Percentiles rank a stretch among this genome's conserved stretches.
Conservation (phyloP, 768 basidiomycete genomes). For the Butyriboletus loyo region DNA sequence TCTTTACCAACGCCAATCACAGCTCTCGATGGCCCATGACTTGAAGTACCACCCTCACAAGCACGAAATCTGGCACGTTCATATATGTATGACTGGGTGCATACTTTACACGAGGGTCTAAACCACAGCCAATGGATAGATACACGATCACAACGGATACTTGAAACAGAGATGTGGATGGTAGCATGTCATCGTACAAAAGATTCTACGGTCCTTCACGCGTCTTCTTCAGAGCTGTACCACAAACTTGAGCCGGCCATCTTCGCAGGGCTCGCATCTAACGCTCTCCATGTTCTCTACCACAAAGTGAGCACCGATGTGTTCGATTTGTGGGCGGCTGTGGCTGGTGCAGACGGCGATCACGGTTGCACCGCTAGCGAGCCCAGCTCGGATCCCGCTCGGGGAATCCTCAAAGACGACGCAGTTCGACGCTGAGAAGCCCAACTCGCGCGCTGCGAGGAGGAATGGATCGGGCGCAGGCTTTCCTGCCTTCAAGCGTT, state of each 20-base stretch:
- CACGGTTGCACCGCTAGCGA: constrained; percentile 70
- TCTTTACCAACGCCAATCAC: too few species aligned
- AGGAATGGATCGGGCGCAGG: constrained; percentile 64
- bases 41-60: not conserved
- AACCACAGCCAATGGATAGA: not conserved
- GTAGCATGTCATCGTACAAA: not conserved
- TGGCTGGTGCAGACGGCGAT: constrained; percentile 76
- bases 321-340: constrained; percentile 50
- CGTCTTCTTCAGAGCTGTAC: constrained; percentile 23
- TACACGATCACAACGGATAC: not conserved
- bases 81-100: not conserved
- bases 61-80: not conserved
- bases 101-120: not conserved
- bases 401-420: constrained; percentile 79
- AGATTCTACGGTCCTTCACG: not conserved
- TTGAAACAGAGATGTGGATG: not conserved
- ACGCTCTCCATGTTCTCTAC: constrained; percentile 55
- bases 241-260: constrained; percentile 44
- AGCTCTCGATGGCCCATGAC: too few species aligned
- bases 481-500: constrained; percentile 64
- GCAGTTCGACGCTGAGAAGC: constrained; percentile 54
- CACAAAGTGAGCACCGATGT: constrained; percentile 55
- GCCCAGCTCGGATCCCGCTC: constrained; percentile 62
- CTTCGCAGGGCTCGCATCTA: constrained; percentile 37
- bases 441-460: constrained; percentile 57